Evolutionary conservation across 495 filamentous ascomycete genomes (phyloP).

Genomic region (Aspergillus asperescens): DNA sequence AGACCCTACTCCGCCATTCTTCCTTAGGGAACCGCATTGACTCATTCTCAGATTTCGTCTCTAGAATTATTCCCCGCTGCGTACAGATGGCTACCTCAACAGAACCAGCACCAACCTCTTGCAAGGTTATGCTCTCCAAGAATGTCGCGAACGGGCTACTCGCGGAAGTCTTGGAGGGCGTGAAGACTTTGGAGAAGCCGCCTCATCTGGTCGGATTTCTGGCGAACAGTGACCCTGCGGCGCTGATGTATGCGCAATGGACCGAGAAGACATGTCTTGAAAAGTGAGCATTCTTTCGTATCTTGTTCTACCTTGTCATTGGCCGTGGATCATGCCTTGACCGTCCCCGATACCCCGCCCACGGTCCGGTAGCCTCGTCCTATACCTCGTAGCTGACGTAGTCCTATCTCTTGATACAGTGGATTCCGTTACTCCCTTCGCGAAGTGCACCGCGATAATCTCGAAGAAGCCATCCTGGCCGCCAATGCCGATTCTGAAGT

Average conservation of each 20-base stretch:
- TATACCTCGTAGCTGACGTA: conserved; percentile 24
- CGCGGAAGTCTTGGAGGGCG: conserved; percentile 64
- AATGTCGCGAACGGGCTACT: conserved; percentile 76
- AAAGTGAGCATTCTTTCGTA: conserved; percentile 59
- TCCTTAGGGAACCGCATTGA: conserved; percentile 14
- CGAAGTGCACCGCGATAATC: conserved; percentile 72
- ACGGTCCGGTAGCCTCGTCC: neutral
- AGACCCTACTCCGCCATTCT: conserved; percentile 19
- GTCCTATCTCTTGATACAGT: conserved; percentile 40
- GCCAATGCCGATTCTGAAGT: conserved; percentile 75
- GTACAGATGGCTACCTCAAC: conserved; percentile 34
- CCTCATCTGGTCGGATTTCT: conserved; percentile 87
- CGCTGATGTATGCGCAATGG: conserved; percentile 91
- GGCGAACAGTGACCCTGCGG: conserved; percentile 85
- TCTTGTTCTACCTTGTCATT: conserved; percentile 19
- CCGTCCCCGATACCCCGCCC: neutral
- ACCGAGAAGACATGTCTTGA: conserved; percentile 93
- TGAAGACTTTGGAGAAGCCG: conserved; percentile 60
- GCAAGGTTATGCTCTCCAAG: conserved; percentile 86
- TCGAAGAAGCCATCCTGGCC: conserved; percentile 77
- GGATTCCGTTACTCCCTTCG: conserved; percentile 85
- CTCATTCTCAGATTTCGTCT: conserved; percentile 8
- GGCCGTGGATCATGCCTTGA: neutral
- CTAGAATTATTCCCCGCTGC: conserved; percentile 5
- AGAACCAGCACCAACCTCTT: conserved; percentile 49